Base-by-base conservation (phyloP, 2,329 filamentous ascomycete species). In the Bipolaris oryzae region DNA sequence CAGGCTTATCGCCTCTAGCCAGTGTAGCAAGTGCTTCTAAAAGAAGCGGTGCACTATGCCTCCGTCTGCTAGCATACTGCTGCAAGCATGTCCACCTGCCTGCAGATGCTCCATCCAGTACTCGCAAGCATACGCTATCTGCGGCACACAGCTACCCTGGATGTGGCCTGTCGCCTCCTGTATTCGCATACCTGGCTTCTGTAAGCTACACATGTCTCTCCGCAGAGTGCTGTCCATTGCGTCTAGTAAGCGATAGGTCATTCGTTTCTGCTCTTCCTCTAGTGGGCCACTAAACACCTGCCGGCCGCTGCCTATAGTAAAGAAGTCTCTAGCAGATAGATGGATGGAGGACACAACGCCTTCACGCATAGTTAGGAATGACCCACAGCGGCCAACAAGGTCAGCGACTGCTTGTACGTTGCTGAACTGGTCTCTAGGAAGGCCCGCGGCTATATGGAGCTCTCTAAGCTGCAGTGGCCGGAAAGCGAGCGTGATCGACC, bases 291-390 rank as follows among this genome's bases (percentile, higher is more conserved):
- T 25, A 28, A 59, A 53, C 31, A 59, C 38, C 52, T 59, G 51
- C 47, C 34, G 16, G 25, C 51, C 48, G 31, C 49, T 49, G 21
- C 46, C 51, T 49, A 39, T 15, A 23, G 47, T 52, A 57, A 71
- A 49, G 43, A 42, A 79, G n/a, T 81, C 78, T 58, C 79, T 79
- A 0, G 77, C 79, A 1, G 78, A 80, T 51, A 78, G 74, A 53
- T 81, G 77, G 1, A 81, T 68, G 50, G 79, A 74, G 43, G 67
- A 74, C 6, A 81, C 42, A 0, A 28, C 57, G 1, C 37, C 54
- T 0, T 76, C 51, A n/a, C 64, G 69, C 25, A 78, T n/a, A 3
- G 69, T 77, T 0, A 81, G 62, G 47, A 81, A 79, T 5, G 76
- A 81, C 20, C 76, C 76, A 25, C 60, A 62, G n/a, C 21, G 53